Evolutionary conservation across 2,329 filamentous ascomycete genomes (phyloP).

Genomic region (Zymoseptoria tritici): DNA sequence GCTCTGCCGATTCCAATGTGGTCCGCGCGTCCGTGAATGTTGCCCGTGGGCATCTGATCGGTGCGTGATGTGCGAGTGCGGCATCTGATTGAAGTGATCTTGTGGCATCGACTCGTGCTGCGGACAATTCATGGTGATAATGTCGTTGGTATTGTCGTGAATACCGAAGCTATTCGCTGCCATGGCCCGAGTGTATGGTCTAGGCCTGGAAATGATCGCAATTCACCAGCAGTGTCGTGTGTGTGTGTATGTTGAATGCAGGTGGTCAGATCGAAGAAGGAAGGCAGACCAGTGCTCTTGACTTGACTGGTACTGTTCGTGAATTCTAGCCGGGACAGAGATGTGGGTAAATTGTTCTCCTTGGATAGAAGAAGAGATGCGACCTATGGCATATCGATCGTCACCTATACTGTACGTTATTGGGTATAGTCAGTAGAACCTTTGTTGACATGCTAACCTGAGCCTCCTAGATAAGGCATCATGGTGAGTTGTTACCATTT

Average conservation of each 20-base stretch:
- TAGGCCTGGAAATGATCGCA: too few species aligned
- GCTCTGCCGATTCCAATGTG: neutral
- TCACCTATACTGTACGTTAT: neutral
- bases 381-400: neutral
- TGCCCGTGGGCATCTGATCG: neutral
- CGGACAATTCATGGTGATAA: neutral
- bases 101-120: neutral
- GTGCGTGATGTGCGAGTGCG: neutral
- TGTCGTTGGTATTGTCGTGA: neutral
- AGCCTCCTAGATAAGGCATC: too few species aligned
- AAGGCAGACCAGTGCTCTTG: neutral
- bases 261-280: neutral
- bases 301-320: neutral
- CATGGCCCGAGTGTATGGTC: neutral
- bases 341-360: neutral
- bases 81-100: neutral
- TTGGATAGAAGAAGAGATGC: neutral
- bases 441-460: neutral
- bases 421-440: neutral
- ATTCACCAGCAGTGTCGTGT: neutral
- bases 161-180: neutral
- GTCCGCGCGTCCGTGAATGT: neutral
- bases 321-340: neutral
- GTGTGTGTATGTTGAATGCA: neutral
- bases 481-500: too few species aligned